Evolutionary conservation across 345 rosid genomes (phyloP), one percentile per base, ranked within the genome.

Genomic region (Gossypium thurberi): DNA sequence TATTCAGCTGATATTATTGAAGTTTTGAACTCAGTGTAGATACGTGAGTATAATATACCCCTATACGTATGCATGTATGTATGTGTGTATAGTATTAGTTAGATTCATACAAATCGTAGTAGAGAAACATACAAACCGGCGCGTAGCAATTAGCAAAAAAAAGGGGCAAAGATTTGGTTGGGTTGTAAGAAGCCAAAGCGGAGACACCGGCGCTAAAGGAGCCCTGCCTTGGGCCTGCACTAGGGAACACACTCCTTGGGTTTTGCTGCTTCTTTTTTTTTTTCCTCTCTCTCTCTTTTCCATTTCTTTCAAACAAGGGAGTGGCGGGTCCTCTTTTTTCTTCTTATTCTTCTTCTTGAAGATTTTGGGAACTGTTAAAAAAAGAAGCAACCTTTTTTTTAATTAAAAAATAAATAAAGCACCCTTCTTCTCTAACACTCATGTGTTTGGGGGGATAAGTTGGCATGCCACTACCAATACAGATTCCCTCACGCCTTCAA

Each of bases 141-240:
- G 40, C 40, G 20, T 44, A 47, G 73, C 75, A 75, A 25, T 26
- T 59, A 23, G 40, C 23, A 23, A 78, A 71, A 8, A 33, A 61
- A 33, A 33, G 40, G 40, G 51, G 79, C 57, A 64, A 80, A 80
- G 47, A 37, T 25, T 68, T 14, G 42, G 13, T 66, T 8, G 67
- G 33, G 18, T 23, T 23, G 33, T 51, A 75, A 65, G 75, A 70
- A 72, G 75, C 71, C 84, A 76, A 70, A 80, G 86, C 87, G 84
- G 85, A 83, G 88, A 87, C 91, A 85, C 79, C 91, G 91, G 91
- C 87, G 91, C 76, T 72, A 79, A 85, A 85, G 81, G 63, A 78
- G 87, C 78, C 80, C 81, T 83, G 85, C 84, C 84, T 80, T 83
- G 88, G 85, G 81, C 81, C 81, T 57, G 76, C 82, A 65, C 37